Evolutionary conservation across 2,329 filamentous ascomycete genomes (phyloP), one percentile per base, ranked within the genome.

Genomic region (Penicillium sp.): DNA sequence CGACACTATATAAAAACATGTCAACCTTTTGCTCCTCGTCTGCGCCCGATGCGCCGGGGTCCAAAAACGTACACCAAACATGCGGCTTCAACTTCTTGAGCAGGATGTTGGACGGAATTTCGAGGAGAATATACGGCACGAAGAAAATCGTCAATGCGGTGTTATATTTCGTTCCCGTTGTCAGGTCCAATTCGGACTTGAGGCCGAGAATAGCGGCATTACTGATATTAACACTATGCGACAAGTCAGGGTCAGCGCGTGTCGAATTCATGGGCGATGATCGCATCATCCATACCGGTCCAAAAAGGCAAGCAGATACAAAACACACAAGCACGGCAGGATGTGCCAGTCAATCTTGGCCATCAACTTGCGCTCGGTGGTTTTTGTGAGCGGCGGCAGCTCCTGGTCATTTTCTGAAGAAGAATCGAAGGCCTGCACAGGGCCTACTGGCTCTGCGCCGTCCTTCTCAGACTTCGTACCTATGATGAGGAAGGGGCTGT

Each of bases 141-240:
- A 93, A 94, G 79, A 94, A 93, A 69, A 93, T 91, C 57, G 88
- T 89, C 60, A 93, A 80, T 1, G 88, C 88, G 14, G 87, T 90
- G 74, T 92, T 93, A 77, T 90, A 93, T 69, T 90, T 78, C 5
- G 71, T 80, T 24, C 82, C 77, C 0, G 66, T 63, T 13, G 51
- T 73, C 31, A 93, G 82, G 3, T 79, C 61, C 5, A 94, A 80
- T 63, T 93, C 90, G 11, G 81, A 69, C 27, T 80, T 79, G 14
- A 94, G 79, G 41, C 83, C 81, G 61, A 91, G 91, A 47, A 89
- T 81, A 44, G 83, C 85, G 31, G 90, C 90, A 75, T 93, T 93
- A 73, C 87, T 88, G 68, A 94, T 91, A 71, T 93, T 94, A 71
- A 92, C 89, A 50, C 90, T 78, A 55, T 39, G 53, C 35, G 22